phyloP scores from a whole-genome alignment of 2,329 filamentous ascomycete species.

The Microsporum canis region DNA sequence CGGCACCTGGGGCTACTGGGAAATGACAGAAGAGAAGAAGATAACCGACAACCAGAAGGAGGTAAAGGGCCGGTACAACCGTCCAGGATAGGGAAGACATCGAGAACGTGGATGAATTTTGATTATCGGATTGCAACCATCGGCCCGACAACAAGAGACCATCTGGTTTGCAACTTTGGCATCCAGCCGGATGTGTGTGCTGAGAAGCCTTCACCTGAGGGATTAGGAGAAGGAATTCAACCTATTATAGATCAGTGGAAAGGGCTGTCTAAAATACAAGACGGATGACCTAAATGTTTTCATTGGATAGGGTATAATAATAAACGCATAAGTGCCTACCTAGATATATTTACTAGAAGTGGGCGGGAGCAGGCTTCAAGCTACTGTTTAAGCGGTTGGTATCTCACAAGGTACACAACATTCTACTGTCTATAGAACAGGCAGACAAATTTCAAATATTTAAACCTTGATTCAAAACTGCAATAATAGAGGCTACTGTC shows the following conservation, averaged over 20 bases:
- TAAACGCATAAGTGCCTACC: no score
- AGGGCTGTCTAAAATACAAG: background rate
- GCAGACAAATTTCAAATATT: background rate
- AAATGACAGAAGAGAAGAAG: constrained; percentile 15
- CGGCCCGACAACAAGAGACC: constrained; percentile 78
- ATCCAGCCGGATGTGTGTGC: constrained; percentile 52
- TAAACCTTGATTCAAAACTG: constrained; percentile 1
- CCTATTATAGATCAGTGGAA: constrained; percentile 29
- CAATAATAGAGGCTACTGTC: background rate
- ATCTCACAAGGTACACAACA: background rate
- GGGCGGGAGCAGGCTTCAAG: no score
- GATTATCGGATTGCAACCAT: constrained; percentile 69
- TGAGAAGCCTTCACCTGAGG: constrained; percentile 67
- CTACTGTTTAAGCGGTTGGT: background rate
- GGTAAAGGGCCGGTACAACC: background rate
- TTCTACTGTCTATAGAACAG: background rate
- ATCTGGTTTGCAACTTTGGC: constrained; percentile 42
- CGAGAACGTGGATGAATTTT: constrained; percentile 19
- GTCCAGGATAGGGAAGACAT: constrained; percentile 4
- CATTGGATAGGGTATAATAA: no score
- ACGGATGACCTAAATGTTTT: background rate
- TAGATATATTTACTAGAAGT: background rate
- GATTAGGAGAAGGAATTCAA: constrained; percentile 58
- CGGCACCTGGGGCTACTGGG: constrained; percentile 40
- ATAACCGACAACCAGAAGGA: background rate